Percentiles rank a stretch among this genome's conserved stretches.
Conservation (phyloP, 352 stramenopile genomes). For the Phytopythium mirpurense region DNA sequence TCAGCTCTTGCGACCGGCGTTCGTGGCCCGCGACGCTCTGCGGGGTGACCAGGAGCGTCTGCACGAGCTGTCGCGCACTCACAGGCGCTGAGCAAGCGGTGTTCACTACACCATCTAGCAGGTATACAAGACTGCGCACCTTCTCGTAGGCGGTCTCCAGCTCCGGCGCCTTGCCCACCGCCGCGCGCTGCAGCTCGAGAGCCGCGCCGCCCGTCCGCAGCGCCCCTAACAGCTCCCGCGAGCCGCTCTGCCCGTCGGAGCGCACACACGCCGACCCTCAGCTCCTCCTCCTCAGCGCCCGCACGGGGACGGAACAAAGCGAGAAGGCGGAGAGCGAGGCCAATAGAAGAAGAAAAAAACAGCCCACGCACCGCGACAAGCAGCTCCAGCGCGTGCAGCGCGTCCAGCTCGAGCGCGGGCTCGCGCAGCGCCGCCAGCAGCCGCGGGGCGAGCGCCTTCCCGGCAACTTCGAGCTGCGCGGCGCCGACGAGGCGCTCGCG, state of each 20-base stretch:
- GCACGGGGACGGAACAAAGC: too few relatives aligned
- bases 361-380: constrained; percentile 18
- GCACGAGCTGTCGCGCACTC: constrained; percentile 19
- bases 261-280: not conserved
- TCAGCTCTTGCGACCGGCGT: too few relatives aligned
- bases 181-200: constrained; percentile 30
- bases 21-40: not conserved
- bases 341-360: too few relatives aligned
- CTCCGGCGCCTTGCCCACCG: constrained; percentile 21
- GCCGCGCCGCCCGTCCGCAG: constrained; percentile 30
- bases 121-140: constrained; percentile 9
- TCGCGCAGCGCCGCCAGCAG: constrained; percentile 38
- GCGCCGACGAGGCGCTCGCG: constrained; percentile 42
- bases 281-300: not conserved
- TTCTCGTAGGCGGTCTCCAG: constrained; percentile 39
- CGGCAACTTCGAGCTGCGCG: constrained; percentile 22
- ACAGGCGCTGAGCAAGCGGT: not conserved
- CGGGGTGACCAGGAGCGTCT: constrained; percentile 34
- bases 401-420: constrained; percentile 33
- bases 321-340: too few relatives aligned
- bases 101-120: too few relatives aligned
- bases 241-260: constrained; percentile 9
- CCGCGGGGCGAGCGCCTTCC: constrained; percentile 22
- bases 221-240: constrained; percentile 20
- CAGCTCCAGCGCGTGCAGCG: constrained; percentile 50